These are phyloP conservation scores for Starmerella vitae DNA, from an alignment of 805 yeast species.

Conservation along the genomic window DNA sequence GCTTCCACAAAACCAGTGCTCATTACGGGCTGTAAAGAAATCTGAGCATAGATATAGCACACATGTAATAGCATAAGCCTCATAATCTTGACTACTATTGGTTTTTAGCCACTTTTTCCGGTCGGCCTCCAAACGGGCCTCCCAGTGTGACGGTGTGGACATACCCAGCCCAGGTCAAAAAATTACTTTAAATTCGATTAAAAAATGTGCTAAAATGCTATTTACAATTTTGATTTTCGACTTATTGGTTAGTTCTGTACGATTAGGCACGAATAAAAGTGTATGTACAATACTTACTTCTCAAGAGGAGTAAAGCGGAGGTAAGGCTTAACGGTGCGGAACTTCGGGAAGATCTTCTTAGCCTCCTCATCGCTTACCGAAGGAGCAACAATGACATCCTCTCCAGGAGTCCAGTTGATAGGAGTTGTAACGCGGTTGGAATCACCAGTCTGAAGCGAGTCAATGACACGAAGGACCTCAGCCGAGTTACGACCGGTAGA, in stretches of 20 bases:
- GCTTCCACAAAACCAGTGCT: constrained; percentile 19
- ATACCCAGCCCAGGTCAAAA: background rate
- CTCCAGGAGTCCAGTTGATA: constrained; percentile 82
- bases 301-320: constrained; percentile 50
- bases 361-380: constrained; percentile 72
- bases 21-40: background rate
- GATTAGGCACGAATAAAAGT: too few species aligned
- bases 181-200: background rate
- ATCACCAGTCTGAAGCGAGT: constrained; percentile 80
- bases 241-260: too few species aligned
- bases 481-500: constrained; percentile 91
- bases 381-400: constrained; percentile 91
- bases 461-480: constrained; percentile 83
- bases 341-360: constrained; percentile 74
- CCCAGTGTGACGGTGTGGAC: constrained; percentile 6
- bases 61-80: constrained; percentile 12
- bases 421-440: constrained; percentile 83
- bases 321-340: constrained; percentile 84
- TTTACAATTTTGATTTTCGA: constrained; percentile 3
- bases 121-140: constrained; percentile 1
- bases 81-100: constrained; percentile 3
- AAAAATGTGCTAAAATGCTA: background rate
- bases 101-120: constrained; percentile 7
- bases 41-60: constrained; percentile 10
- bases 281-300: constrained; percentile 19